These are phyloP conservation scores for Phytophthora hybrid DNA, from an alignment of 352 stramenopile genomes.

Conservation along the genomic window DNA sequence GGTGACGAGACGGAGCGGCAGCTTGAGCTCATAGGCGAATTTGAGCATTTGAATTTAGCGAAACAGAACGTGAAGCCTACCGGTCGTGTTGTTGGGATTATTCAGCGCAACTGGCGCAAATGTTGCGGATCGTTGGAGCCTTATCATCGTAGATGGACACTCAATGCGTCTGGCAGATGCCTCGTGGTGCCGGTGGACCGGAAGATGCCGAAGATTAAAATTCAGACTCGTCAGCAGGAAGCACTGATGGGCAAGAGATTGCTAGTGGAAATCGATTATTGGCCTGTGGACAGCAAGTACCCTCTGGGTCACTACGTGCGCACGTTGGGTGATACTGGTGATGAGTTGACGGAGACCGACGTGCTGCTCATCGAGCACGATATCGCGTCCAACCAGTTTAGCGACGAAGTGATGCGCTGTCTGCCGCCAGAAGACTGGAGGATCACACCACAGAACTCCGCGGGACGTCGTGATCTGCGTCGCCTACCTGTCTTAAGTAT, in stretches of 20 bases:
- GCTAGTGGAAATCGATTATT: slow-evolving; percentile 94
- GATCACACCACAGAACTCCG: slow-evolving; percentile 92
- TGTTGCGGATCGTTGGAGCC: not conserved
- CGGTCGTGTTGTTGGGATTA: not conserved
- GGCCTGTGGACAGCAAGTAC: slow-evolving; percentile 80
- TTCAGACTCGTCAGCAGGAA: slow-evolving; percentile 91
- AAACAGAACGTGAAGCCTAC: not conserved
- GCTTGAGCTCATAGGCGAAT: not conserved
- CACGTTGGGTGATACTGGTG: slow-evolving; percentile 92
- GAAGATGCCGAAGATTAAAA: slow-evolving; percentile 92
- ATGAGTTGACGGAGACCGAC: slow-evolving; percentile 95
- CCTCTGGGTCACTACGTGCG: slow-evolving; percentile 96
- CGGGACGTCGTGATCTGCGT: slow-evolving; percentile 52
- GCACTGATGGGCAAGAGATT: slow-evolving; percentile 93
- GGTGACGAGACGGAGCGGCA: not conserved
- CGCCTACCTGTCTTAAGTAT: not conserved
- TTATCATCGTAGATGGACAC: not conserved
- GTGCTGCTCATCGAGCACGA: slow-evolving; percentile 97
- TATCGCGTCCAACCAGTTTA: slow-evolving; percentile 87
- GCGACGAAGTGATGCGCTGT: slow-evolving; percentile 84
- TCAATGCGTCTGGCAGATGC: slow-evolving; percentile 39
- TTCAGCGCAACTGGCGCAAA: not conserved
- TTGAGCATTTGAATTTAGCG: not conserved
- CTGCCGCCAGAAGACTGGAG: slow-evolving; percentile 77
- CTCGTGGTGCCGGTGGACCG: slow-evolving; percentile 85